phyloP scores from a whole-genome alignment of 495 filamentous ascomycete species.

The Clavariopsis aquatica region DNA sequence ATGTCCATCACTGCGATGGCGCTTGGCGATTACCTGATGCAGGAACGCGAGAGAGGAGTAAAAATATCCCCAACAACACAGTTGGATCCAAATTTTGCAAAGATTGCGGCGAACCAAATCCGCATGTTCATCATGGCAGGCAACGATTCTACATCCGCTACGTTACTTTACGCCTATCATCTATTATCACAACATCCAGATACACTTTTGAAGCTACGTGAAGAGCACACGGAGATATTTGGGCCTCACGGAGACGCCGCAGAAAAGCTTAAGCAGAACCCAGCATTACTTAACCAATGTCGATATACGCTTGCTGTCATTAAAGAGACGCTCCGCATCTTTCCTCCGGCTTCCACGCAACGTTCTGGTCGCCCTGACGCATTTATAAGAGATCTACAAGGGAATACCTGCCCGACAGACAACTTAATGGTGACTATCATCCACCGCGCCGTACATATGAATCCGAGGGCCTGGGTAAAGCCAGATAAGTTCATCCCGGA shows the following conservation, averaged over 20 bases:
- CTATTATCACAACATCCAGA: conserved; percentile 51
- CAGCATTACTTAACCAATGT: conserved; percentile 21
- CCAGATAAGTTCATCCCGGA: conserved; percentile 26
- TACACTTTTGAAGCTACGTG: conserved; percentile 10
- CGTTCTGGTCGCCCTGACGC: conserved; percentile 29
- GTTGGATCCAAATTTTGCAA: conserved; percentile 2
- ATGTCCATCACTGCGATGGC: conserved; percentile 19
- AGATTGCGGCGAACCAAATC: conserved; percentile 11
- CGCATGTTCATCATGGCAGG: conserved; percentile 52
- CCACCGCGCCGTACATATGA: conserved; percentile 25
- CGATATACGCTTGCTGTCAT: conserved; percentile 21
- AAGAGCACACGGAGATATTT: conserved; percentile 17
- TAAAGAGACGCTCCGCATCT: conserved; percentile 27
- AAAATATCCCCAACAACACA: background rate
- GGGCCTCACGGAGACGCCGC: background rate
- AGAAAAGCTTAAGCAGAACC: conserved; percentile 11
- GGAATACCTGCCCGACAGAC: conserved; percentile 41
- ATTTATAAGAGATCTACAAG: conserved; percentile 30
- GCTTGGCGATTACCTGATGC: conserved; percentile 6
- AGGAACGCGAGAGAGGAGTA: background rate
- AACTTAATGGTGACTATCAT: conserved; percentile 30
- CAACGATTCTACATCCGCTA: conserved; percentile 52
- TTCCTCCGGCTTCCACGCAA: conserved; percentile 12
- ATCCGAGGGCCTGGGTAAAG: background rate
- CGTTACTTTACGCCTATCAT: conserved; percentile 49